Conservation (phyloP, 148 eudicot species). For the Talinum fruticosum region DNA sequence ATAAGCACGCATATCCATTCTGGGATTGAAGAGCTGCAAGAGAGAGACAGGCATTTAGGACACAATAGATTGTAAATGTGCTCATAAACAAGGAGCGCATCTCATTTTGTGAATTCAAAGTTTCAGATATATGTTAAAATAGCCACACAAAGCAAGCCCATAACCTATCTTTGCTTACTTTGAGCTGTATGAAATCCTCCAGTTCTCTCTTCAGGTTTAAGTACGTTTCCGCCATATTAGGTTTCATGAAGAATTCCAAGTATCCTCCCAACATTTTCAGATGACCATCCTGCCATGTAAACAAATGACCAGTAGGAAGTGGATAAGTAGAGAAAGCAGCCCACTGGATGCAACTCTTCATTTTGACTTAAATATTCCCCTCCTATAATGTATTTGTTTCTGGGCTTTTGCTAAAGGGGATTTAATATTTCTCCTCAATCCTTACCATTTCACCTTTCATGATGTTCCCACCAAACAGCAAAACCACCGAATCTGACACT, state of each 20-base stretch:
- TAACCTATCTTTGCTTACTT: conserved; percentile 45
- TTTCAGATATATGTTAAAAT: background rate
- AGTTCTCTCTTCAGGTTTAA: conserved; percentile 73
- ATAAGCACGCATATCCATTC: conserved; percentile 46
- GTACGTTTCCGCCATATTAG: conserved; percentile 64
- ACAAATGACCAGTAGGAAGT: conserved; percentile 14
- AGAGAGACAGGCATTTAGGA: background rate
- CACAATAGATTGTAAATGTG: background rate
- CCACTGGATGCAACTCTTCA: background rate
- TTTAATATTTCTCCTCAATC: background rate
- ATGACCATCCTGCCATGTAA: conserved; percentile 73
- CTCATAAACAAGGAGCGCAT: background rate
- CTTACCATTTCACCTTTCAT: conserved; percentile 65
- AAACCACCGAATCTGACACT: conserved; percentile 79
- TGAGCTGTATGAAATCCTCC: conserved; percentile 67
- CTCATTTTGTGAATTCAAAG: background rate
- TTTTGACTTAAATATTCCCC: background rate
- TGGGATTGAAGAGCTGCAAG: conserved; percentile 78
- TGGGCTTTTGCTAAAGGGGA: background rate
- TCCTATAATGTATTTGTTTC: background rate
- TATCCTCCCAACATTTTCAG: conserved; percentile 92
- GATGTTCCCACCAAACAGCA: conserved; percentile 84
- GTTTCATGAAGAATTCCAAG: conserved; percentile 86
- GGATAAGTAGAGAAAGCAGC: background rate
- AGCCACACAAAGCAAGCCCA: background rate